phyloP scores from a whole-genome alignment of 768 basidiomycete species.

The Lentinula lateritia region DNA sequence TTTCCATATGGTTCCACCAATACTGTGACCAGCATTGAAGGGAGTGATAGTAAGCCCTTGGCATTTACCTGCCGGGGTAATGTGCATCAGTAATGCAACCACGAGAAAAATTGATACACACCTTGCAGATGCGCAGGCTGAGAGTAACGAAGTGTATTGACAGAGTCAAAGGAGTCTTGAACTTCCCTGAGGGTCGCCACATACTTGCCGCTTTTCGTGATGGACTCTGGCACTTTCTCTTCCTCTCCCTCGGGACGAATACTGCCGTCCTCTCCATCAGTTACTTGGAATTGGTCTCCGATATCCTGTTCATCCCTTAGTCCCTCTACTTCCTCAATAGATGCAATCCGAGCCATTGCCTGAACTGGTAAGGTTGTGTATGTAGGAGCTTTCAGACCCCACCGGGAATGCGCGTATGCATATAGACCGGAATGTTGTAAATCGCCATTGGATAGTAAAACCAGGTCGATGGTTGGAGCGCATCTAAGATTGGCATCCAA shows the following conservation, averaged over 20 bases:
- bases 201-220: constrained; percentile 45
- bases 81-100: constrained; percentile 7
- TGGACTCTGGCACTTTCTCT: constrained; percentile 18
- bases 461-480: constrained; percentile 81
- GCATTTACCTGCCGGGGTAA: constrained; percentile 60
- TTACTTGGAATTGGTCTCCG: constrained; percentile 31
- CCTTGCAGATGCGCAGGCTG: constrained; percentile 95
- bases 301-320: constrained; percentile 73
- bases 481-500: constrained; percentile 34
- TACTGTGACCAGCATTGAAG: constrained; percentile 89
- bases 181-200: constrained; percentile 81
- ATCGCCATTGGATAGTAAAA: constrained; percentile 92
- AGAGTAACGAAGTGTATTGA: constrained; percentile 91
- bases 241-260: constrained; percentile 19
- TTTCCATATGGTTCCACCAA: constrained; percentile 98
- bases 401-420: constrained; percentile 83
- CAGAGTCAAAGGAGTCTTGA: constrained; percentile 85
- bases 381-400: constrained; percentile 84
- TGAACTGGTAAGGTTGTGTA: constrained; percentile 95
- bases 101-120: constrained; percentile 26
- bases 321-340: constrained; percentile 82
- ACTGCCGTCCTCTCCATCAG: constrained; percentile 19
- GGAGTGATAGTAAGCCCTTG: constrained; percentile 93
- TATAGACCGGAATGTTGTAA: constrained; percentile 87
- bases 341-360: constrained; percentile 90